These are phyloP conservation scores for Fusarium solani-melongenae DNA, from an alignment of 2,329 filamentous ascomycete genomes.

Conservation along the genomic window DNA sequence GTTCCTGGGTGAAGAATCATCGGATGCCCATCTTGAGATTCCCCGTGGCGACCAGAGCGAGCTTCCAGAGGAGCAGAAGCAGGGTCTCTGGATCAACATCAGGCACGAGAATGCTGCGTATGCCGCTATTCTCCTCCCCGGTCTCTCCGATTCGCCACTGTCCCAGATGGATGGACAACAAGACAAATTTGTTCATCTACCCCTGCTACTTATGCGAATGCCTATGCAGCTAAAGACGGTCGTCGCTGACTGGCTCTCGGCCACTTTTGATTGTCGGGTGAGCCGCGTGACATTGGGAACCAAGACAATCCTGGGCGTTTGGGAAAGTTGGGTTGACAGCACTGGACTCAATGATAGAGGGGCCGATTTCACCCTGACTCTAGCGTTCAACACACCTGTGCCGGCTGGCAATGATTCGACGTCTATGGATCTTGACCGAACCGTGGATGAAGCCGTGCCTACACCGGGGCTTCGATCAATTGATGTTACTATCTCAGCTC, in stretches of 20 bases:
- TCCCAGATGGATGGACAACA: background rate
- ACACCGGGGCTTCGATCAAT: conserved; percentile 54
- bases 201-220: conserved; percentile 66
- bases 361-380: conserved; percentile 60
- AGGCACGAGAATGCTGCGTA: conserved; percentile 65
- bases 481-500: conserved; percentile 63
- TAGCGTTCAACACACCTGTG: conserved; percentile 61
- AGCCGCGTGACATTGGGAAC: conserved; percentile 62
- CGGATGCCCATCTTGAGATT: conserved; percentile 20
- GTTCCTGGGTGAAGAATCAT: conserved; percentile 46
- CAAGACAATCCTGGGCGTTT: conserved; percentile 59
- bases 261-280: conserved; percentile 67
- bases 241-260: conserved; percentile 62
- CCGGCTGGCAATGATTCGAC: conserved; percentile 6
- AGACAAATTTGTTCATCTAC: conserved; percentile 58
- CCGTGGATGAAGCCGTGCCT: conserved; percentile 15
- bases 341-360: conserved; percentile 50
- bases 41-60: conserved; percentile 26
- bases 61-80: conserved; percentile 39
- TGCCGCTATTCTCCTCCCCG: conserved; percentile 62
- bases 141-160: conserved; percentile 25
- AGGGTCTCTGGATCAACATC: conserved; percentile 59
- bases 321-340: conserved; percentile 63
- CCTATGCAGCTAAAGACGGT: conserved; percentile 62
- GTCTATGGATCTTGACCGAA: conserved; percentile 27